Evolutionary conservation across 2,329 filamentous ascomycete species (phyloP).

Genomic region (Fusarium annulatum): DNA sequence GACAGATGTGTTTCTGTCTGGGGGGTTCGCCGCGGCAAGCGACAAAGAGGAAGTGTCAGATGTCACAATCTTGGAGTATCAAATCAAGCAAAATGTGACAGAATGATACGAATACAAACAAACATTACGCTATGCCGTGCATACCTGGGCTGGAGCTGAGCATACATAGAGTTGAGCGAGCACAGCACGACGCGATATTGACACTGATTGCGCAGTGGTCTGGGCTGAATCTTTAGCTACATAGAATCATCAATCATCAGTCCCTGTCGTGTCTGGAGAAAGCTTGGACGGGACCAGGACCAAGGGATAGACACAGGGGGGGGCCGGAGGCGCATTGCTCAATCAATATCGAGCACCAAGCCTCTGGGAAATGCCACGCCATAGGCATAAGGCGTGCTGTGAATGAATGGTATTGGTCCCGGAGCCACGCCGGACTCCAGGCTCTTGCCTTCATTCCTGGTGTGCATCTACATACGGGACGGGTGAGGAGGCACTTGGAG

Average conservation of each 20-base stretch:
- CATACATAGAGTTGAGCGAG: constrained; percentile 15
- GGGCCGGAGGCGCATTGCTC: constrained; percentile 7
- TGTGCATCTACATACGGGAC: constrained; percentile 23
- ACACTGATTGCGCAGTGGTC: constrained; percentile 31
- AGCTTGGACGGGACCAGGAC: constrained; percentile 26
- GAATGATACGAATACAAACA: constrained; percentile 1
- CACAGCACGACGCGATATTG: constrained; percentile 36
- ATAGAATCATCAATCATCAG: constrained; percentile 13
- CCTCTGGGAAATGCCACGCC: constrained; percentile 26
- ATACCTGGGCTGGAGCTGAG: background rate
- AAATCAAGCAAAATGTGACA: constrained; percentile 28
- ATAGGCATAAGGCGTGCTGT: background rate
- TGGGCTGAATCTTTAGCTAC: constrained; percentile 15
- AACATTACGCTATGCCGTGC: background rate
- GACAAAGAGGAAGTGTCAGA: constrained; percentile 25
- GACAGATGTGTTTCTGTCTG: constrained; percentile 34
- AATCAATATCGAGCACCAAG: constrained; percentile 21
- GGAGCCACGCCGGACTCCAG: constrained; percentile 30
- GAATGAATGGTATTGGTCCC: constrained; percentile 4
- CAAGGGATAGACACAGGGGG: constrained; percentile 33
- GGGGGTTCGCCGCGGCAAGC: constrained; percentile 30
- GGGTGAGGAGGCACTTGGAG: constrained; percentile 17
- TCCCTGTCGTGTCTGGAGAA: constrained; percentile 35
- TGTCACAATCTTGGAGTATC: constrained; percentile 27
- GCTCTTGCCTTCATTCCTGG: constrained; percentile 28